Base-by-base conservation (phyloP, 148 eudicot genomes). In the Rhododendron ferrugineum region DNA sequence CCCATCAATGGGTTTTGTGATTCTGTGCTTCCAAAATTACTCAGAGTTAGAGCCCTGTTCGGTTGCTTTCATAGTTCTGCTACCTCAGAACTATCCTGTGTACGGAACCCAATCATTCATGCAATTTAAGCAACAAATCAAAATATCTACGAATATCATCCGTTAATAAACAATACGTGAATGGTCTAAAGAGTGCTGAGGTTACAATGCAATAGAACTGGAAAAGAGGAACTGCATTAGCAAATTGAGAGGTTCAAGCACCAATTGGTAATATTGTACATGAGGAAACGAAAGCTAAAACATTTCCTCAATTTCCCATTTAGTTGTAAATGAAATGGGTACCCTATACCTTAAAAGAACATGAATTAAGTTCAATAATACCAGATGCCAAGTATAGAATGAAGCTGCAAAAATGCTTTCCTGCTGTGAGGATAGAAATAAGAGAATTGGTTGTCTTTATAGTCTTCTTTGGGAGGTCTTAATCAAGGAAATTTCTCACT, bases 401-500 rank as follows among this genome's bases (percentile, higher is more conserved):
- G 26, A 54, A 34, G 83, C 18, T 20, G 46, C 83, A 56, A 80
- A 56, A 80, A 30, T 32, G 68, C 68, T 34, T 56, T 11, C 16
- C 28, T 18, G 44, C 13, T 16, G 34, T 2, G 16, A 50, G 47
- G 56, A 11, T 34, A 20, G 20, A 23, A 70, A 49, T 52, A 47
- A 54, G 49, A 36, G 16, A 85, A 20, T 8, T 23, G 30, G 18
- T 14, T 20, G 46, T 32, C 34, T 40, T 49, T 50, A 40, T n/a
- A 18, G 36, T 14, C 47, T 62, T 82, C 73, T 60, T 60, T 47
- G 4, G 42, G 26, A n/a, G 50, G 47, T 9, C 49, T 88, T 89
- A 97, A 32, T 70, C 37, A 26, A 97, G 90, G 76, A 86, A 91
- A 80, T 94, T 95, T 85, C 93, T 97, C 83, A 94, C 94, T 79